Conservation (phyloP, 2,329 filamentous ascomycete species). For the Cytospora piceicola region DNA sequence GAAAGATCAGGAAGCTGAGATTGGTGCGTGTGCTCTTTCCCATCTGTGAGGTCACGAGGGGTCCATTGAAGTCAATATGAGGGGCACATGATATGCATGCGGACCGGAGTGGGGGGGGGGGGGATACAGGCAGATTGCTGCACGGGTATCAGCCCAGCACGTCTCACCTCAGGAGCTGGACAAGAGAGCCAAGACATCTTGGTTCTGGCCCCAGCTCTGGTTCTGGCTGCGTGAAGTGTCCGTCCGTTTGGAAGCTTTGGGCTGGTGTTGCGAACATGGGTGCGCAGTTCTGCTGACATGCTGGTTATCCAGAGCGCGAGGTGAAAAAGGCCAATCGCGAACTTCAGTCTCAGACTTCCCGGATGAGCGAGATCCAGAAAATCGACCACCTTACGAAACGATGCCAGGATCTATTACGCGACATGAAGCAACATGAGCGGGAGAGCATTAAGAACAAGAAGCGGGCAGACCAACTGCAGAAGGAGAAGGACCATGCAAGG, state of each 20-base stretch:
- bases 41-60: slow-evolving; percentile 18
- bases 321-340: slow-evolving; percentile 94
- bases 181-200: neutral
- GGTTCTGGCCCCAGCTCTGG: neutral
- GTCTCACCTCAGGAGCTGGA: neutral
- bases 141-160: slow-evolving; percentile 6
- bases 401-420: slow-evolving; percentile 86
- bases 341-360: slow-evolving; percentile 82
- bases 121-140: neutral
- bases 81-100: slow-evolving; percentile 13
- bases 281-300: slow-evolving; percentile 31
- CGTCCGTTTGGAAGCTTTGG: neutral
- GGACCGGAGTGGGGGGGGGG: slow-evolving; percentile 15
- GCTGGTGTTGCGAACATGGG: neutral
- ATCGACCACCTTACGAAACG: slow-evolving; percentile 89
- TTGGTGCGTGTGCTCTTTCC: slow-evolving; percentile 61
- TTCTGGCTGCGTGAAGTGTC: neutral
- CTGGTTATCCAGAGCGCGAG: slow-evolving; percentile 73
- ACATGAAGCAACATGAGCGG: slow-evolving; percentile 94
- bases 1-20: slow-evolving; percentile 94
- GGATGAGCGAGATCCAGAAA: slow-evolving; percentile 89
- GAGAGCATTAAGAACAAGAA: slow-evolving; percentile 97
- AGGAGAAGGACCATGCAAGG: slow-evolving; percentile 90
- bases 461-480: slow-evolving; percentile 89
- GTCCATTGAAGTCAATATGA: slow-evolving; percentile 4